phyloP scores from a whole-genome alignment of 495 filamentous ascomycete genomes.

The Ramalina intermedia region DNA sequence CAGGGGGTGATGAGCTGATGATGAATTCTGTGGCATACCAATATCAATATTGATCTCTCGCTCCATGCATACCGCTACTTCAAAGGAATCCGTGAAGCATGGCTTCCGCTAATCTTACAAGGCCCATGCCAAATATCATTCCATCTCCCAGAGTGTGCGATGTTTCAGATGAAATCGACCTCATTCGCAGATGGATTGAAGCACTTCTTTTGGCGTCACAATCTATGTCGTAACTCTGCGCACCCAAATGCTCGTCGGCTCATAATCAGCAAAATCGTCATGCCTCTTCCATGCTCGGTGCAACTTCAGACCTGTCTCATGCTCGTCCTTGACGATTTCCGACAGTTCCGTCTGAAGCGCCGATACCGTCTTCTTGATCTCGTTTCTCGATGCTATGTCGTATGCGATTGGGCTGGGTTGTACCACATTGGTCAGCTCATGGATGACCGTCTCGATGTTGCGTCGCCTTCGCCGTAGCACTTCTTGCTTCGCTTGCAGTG shows the following conservation, averaged over 20 bases:
- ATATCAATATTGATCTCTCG: too few species aligned
- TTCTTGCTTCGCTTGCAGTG: conserved; percentile 51
- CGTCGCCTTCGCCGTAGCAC: conserved; percentile 48
- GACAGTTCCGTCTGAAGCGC: conserved; percentile 57
- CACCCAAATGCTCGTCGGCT: conserved; percentile 70
- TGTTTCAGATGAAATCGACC: too few species aligned
- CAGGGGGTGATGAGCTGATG: too few species aligned
- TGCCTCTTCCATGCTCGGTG: conserved; percentile 65
- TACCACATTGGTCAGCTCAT: conserved; percentile 51
- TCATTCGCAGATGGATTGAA: too few species aligned
- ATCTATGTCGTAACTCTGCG: conserved; percentile 41
- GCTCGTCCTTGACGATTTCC: conserved; percentile 66
- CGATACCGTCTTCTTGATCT: conserved; percentile 59
- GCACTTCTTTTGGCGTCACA: too few species aligned
- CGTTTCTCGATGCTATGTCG: conserved; percentile 42
- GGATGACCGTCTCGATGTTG: conserved; percentile 57
- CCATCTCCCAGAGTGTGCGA: too few species aligned
- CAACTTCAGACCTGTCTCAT: conserved; percentile 73
- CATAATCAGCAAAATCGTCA: conserved; percentile 47
- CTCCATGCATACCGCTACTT: too few species aligned
- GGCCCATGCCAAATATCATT: too few species aligned
- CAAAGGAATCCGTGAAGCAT: too few species aligned
- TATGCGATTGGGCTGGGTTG: conserved; percentile 43
- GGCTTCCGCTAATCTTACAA: too few species aligned
- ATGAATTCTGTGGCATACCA: too few species aligned